Evolutionary conservation across 75 land plant genomes (phyloP), one percentile per base, ranked within the genome.

Genomic region (Adiantum capillusveneris): DNA sequence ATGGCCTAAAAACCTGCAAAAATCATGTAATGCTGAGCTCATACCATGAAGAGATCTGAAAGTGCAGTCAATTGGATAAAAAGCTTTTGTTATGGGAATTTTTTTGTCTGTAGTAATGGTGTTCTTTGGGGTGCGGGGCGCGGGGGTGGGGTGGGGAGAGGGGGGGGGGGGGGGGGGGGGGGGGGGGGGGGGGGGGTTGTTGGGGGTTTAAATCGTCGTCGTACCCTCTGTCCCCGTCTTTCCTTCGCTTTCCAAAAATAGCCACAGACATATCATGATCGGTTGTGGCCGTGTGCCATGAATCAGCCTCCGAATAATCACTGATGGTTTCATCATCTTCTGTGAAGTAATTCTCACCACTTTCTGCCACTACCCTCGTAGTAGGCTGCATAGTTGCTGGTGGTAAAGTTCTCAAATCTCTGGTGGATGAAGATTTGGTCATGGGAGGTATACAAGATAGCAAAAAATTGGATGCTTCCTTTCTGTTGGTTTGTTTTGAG

Each of bases 311-410:
- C 17, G 50, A 18, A 21, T 46, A 46, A 46, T 17, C 17, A 14
- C 50, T 46, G 6, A 46, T 21, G 50, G 22, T 46, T 14, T 46
- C 50, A 18, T 46, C 50, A 21, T 46, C 50, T 46, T 46, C 50
- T 6, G 22, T 21, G 22, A 46, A 18, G 17, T 46, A 46, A 21
- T 21, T 21, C 14, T 46, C 22, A 2, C 50, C 22, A 18, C 50
- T 17, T 2, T 46, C 50, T 46, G 50, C 22, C 6, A 5, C 3
- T 21, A 46, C 3, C 17, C 3, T 21, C 14, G 50, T 46, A 3
- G 6, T 46, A 2, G 6, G 17, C 22, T 46, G 22, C 17, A 46
- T 17, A 46, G 50, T 6, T 6, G 50, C 17, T 17, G 14, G 37
- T 5, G 37, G 9, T 34, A 34, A 34, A 9, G 37, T 9, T 21